Base-by-base conservation (phyloP, 495 filamentous ascomycete genomes). In the Podospora pseudopauciseta region DNA sequence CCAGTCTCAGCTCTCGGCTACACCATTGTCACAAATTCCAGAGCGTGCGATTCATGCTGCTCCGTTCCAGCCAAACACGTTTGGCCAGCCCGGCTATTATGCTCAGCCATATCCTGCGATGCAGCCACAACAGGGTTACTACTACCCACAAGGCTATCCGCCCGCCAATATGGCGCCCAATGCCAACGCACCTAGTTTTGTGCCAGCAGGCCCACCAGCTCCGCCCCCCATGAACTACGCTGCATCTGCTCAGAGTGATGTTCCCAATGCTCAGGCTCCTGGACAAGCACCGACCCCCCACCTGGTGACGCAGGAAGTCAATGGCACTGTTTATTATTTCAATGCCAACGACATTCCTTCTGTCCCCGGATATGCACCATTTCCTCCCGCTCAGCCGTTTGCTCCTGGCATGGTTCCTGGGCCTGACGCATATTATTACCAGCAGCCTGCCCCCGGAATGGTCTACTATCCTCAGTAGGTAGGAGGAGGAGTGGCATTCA, bases 271-370 rank as follows among this genome's bases (percentile, higher is more conserved):
- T 6, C 75, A 74, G 58, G 26, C 68, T 15, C 13, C 55, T 26
- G 71, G 68, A 11, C 78, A 75, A 56, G 68, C 69, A 20, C 79
- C 85, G 3, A 86, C 87, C 65, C 77, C 86, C 7, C 90, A 87
- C 70, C 90, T 92, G 30, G 90, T 98, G 61, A 92, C 93, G 2
- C 94, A 97, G 74, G 95, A 98, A 80, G 86, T 88, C 70, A 93
- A 94, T 70, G 95, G 96, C 60, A 97, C 94, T 82, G 93, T 97
- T 4, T 98, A 97, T 77, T 99, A 97, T 76, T 93, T 93, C 67
- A 90, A 96, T 73, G 61, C 84, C 90, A 34, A 84, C 88, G 11
- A 90, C 95, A 76, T 80, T 92, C 66, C 83, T 84, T 55, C 74
- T 85, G 9, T 84, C 87, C 67, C 78, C 84, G 32, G 77, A 75